phyloP scores from a whole-genome alignment of 768 basidiomycete genomes.

The Lentinula raphanica region DNA sequence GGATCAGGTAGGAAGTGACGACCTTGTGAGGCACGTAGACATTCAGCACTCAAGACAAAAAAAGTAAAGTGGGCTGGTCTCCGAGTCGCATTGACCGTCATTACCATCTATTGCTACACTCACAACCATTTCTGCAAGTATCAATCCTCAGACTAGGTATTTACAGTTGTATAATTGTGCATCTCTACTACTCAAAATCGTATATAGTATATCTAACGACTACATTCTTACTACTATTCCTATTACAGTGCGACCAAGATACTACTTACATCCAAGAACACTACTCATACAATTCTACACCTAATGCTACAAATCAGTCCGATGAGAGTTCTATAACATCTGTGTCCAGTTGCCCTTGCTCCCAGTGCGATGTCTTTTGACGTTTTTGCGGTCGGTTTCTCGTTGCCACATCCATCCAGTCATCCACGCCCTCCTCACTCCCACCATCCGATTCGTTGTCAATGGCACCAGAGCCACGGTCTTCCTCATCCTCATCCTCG shows the following conservation, averaged over 20 bases:
- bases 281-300: not conserved
- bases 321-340: conserved; percentile 8
- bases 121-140: not conserved
- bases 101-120: too few species aligned
- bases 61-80: too few species aligned
- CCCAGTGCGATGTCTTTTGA: not conserved
- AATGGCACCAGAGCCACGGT: not conserved
- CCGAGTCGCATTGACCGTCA: too few species aligned
- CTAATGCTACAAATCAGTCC: not conserved
- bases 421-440: not conserved
- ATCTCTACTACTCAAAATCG: not conserved
- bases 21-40: too few species aligned
- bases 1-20: too few species aligned
- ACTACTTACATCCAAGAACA: not conserved
- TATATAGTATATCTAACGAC: too few species aligned
- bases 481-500: not conserved
- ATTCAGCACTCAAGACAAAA: conserved; percentile 61
- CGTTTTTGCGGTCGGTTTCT: not conserved
- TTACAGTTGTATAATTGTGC: not conserved
- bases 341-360: not conserved
- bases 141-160: too few species aligned
- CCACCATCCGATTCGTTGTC: not conserved
- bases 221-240: not conserved
- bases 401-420: not conserved
- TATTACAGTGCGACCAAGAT: not conserved